phyloP scores from a whole-genome alignment of 805 yeast genomes.

The Dipodascus albidus region DNA sequence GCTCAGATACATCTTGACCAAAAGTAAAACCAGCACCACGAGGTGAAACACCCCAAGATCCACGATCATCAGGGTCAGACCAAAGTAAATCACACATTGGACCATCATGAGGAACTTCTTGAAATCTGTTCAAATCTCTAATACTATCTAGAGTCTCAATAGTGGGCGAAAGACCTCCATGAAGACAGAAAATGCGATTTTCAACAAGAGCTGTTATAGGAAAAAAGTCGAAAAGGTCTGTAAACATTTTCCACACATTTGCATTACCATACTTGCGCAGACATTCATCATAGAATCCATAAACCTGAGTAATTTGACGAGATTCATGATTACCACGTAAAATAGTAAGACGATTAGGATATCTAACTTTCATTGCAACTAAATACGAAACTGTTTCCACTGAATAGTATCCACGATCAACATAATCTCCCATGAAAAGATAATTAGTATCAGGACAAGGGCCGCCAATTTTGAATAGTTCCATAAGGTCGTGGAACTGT shows the following conservation, averaged over 20 bases:
- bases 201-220: constrained; percentile 94
- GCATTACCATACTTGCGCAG: constrained; percentile 89
- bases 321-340: constrained; percentile 94
- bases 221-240: constrained; percentile 88
- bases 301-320: constrained; percentile 92
- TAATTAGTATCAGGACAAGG: constrained; percentile 91
- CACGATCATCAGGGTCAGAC: constrained; percentile 97
- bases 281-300: constrained; percentile 95
- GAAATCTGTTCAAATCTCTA: constrained; percentile 83
- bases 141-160: constrained; percentile 92
- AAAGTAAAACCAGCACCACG: constrained; percentile 99
- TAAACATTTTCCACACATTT: constrained; percentile 86
- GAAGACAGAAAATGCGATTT: constrained; percentile 84
- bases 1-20: constrained; percentile 94
- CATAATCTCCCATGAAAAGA: constrained; percentile 82
- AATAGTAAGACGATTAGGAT: constrained; percentile 85
- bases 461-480: constrained; percentile 88
- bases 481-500: constrained; percentile 93
- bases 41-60: constrained; percentile 97
- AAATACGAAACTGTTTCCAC: constrained; percentile 87
- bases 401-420: constrained; percentile 79
- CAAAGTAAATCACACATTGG: constrained; percentile 95
- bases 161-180: constrained; percentile 97
- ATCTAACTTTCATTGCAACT: constrained; percentile 91
- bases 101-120: constrained; percentile 97